Evolutionary conservation across 2,329 filamentous ascomycete species (phyloP), one percentile per base, ranked within the genome.

Genomic region (Claviceps paspali): DNA sequence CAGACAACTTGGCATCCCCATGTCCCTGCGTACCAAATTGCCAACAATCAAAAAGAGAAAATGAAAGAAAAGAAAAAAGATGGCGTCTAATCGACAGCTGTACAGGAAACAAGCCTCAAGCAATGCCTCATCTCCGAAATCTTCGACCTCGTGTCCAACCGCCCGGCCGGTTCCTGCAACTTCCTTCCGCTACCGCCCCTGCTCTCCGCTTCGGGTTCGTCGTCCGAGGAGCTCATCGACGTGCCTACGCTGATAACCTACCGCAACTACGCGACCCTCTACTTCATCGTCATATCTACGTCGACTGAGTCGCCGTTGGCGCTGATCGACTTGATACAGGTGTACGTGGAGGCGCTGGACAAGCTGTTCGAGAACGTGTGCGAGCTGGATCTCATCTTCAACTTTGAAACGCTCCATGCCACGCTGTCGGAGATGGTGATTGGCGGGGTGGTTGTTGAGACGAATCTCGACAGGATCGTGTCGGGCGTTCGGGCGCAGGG

Each of bases 341-440:
- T 98, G 42, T 98, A 95, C 52, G 91, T 98, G 45, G 91, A 98
- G 61, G 79, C 88, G 1, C 72, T 98, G 26, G 91, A 98, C 58
- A 77, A 85, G 45, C 69, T 98, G 29, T 98, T 98, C 55, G 91
- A 96, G 63, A 95, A 98, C 56, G 91, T 98, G 8, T 98, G 91
- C 69, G 91, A 98, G 65, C 68, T 98, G 39, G 87, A 98, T 59
- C 70, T 98, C 48, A 98, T 98, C 57, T 98, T 98, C 66, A 96
- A 96, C 56, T 98, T 94, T 50, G 91, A 98, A 69, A 92, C 86
- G 12, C 68, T 98, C 51, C 91, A 98, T 64, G 82, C 88, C 7
- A 78, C 86, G 12, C 65, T 96, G 8, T 79, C 77, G 40, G 88
- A 96, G 67, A 93, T 96, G 84, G 82, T 96, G 39, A 83, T 94